A percentile compares a stretch with the other conserved stretches of the same genome.
phyloP scores from a whole-genome alignment of 129 eudicot species.

The Sambucus nigra region DNA sequence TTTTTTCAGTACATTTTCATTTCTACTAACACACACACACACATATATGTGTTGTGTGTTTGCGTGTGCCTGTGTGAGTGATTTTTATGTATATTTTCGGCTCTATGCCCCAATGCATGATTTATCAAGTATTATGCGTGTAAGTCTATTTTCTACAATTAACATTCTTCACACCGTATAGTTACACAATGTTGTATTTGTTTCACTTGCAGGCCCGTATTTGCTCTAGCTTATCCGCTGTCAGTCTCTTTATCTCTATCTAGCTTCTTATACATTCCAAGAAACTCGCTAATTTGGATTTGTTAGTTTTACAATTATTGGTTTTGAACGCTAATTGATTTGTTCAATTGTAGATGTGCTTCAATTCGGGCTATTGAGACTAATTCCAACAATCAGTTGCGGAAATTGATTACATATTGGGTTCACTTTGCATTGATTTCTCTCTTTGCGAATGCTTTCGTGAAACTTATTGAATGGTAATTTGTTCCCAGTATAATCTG shows the following conservation, averaged over 20 bases:
- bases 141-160: too few relatives aligned
- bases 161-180: background rate
- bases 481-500: background rate
- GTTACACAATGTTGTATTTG: background rate
- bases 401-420: conserved; percentile 35
- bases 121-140: too few relatives aligned
- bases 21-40: background rate
- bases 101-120: too few relatives aligned
- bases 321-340: background rate
- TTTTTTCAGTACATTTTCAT: too few relatives aligned
- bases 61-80: too few relatives aligned
- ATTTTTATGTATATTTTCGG: too few relatives aligned
- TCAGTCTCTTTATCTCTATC: background rate
- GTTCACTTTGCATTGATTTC: conserved; percentile 25
- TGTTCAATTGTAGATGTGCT: conserved; percentile 22
- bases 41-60: too few relatives aligned
- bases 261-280: background rate
- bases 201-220: background rate
- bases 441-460: conserved; percentile 26
- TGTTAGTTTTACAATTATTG: too few relatives aligned
- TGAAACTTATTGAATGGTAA: conserved; percentile 31
- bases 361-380: conserved; percentile 36
- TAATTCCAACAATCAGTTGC: conserved; percentile 19
- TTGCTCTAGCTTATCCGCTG: background rate
- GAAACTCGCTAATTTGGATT: background rate